Conservation (phyloP, 495 filamentous ascomycete species). For the Penicillium verhagenii region DNA sequence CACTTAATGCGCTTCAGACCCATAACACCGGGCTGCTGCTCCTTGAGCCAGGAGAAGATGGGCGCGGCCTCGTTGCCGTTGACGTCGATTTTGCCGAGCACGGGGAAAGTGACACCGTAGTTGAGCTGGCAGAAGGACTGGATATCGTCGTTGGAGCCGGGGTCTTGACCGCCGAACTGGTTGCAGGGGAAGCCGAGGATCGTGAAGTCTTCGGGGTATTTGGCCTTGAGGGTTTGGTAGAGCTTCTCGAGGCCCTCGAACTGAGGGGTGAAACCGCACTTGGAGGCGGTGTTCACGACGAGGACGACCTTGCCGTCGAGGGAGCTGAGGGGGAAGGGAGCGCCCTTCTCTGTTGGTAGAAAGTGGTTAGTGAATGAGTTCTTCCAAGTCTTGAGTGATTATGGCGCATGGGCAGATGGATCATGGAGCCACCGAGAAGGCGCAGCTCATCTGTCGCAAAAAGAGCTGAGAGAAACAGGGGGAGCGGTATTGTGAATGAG, state of each 20-base stretch:
- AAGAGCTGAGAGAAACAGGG: too few relatives aligned
- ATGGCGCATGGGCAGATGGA: background rate
- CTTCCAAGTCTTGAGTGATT: too few relatives aligned
- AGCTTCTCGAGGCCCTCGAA: slow-evolving; percentile 87
- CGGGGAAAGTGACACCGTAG: slow-evolving; percentile 92
- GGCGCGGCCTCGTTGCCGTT: slow-evolving; percentile 83
- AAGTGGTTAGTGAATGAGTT: background rate
- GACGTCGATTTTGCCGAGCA: slow-evolving; percentile 88
- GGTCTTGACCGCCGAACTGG: slow-evolving; percentile 92
- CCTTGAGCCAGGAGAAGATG: slow-evolving; percentile 86
- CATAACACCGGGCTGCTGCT: slow-evolving; percentile 74
- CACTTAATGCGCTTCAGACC: slow-evolving; percentile 91
- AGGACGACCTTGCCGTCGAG: slow-evolving; percentile 91
- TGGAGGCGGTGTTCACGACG: slow-evolving; percentile 96
- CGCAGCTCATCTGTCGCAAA: too few relatives aligned
- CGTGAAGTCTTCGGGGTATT: slow-evolving; percentile 71
- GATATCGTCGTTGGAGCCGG: slow-evolving; percentile 85
- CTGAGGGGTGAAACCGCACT: slow-evolving; percentile 99
- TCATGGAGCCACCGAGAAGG: too few relatives aligned
- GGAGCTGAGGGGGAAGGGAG: slow-evolving; percentile 61
- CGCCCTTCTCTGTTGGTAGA: slow-evolving; percentile 65
- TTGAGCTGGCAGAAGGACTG: slow-evolving; percentile 90
- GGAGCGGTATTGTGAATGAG: background rate
- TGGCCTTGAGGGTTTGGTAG: slow-evolving; percentile 71
- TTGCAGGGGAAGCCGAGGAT: slow-evolving; percentile 98